Evolutionary conservation across 768 basidiomycete genomes (phyloP).

Genomic region (Chlorophyllum brunneum): DNA sequence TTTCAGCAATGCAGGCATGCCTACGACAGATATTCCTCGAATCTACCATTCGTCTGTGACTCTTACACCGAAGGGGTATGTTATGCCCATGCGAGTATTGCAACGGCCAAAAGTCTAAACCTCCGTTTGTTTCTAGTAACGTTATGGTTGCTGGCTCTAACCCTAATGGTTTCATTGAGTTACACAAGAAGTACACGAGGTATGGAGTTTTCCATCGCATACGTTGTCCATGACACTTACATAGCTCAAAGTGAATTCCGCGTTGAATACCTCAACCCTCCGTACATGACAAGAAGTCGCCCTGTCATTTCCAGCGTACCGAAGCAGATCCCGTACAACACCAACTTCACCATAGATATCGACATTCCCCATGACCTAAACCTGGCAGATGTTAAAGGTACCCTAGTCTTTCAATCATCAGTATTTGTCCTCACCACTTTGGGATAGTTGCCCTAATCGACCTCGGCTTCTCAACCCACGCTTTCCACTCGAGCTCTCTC

Average conservation of each 20-base stretch:
- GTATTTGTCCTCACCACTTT: background rate
- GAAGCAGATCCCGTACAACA: conserved; percentile 31
- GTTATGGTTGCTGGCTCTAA: conserved; percentile 40
- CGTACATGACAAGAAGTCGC: conserved; percentile 35
- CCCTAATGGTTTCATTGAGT: conserved; percentile 32
- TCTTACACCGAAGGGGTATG: conserved; percentile 48
- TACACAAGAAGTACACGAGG: too few relatives aligned
- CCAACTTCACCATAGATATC: conserved; percentile 30
- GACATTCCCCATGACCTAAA: conserved; percentile 26
- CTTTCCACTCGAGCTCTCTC: conserved; percentile 35
- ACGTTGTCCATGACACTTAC: too few relatives aligned
- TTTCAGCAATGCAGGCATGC: conserved; percentile 43
- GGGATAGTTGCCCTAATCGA: conserved; percentile 36
- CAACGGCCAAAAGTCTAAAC: too few relatives aligned
- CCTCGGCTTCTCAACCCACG: conserved; percentile 40
- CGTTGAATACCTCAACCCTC: conserved; percentile 37
- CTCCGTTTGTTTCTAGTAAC: conserved; percentile 17
- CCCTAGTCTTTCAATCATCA: background rate
- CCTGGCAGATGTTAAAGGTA: conserved; percentile 29
- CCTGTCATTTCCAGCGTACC: conserved; percentile 33
- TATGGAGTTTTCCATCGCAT: too few relatives aligned
- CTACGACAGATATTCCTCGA: conserved; percentile 41
- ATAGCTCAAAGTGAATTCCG: conserved; percentile 35
- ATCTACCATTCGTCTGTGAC: conserved; percentile 62
- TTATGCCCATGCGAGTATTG: too few relatives aligned